Conservation (phyloP, 306 rosid genomes). For the Pterocarpus macrocarpus region DNA sequence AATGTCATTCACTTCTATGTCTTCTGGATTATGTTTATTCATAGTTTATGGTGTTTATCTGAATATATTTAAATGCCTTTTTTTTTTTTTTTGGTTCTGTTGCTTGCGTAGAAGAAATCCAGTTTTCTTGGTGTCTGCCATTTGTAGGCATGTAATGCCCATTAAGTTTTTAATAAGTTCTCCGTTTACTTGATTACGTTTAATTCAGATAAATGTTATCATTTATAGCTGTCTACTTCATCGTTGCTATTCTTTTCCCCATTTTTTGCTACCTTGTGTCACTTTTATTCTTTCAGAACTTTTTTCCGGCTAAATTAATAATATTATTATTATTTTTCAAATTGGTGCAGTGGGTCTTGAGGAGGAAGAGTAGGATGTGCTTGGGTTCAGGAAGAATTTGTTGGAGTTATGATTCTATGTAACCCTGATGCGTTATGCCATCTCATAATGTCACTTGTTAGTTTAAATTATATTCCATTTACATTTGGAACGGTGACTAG, state of each 20-base stretch:
- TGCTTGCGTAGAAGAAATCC: neutral
- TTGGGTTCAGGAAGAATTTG: neutral
- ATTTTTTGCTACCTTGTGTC: neutral
- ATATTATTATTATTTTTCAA: neutral
- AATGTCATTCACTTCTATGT: neutral
- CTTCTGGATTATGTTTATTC: conserved; percentile 23
- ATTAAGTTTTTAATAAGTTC: neutral
- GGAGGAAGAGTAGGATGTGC: conserved; percentile 26
- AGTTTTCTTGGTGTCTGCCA: neutral
- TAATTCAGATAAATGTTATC: neutral
- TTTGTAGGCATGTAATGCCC: conserved; percentile 8
- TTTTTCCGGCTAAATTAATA: neutral
- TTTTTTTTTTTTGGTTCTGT: neutral
- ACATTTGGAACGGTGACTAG: neutral
- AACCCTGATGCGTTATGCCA: conserved; percentile 27
- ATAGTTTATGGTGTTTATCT: neutral
- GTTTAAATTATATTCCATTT: neutral
- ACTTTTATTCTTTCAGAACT: neutral
- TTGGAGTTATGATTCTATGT: conserved; percentile 20
- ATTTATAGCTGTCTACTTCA: neutral
- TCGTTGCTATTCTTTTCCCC: neutral
- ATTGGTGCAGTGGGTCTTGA: conserved; percentile 39
- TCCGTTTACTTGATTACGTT: neutral
- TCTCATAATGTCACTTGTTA: neutral
- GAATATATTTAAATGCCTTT: neutral